phyloP scores from a whole-genome alignment of 306 rosid species.

The Trifolium fragiferum region DNA sequence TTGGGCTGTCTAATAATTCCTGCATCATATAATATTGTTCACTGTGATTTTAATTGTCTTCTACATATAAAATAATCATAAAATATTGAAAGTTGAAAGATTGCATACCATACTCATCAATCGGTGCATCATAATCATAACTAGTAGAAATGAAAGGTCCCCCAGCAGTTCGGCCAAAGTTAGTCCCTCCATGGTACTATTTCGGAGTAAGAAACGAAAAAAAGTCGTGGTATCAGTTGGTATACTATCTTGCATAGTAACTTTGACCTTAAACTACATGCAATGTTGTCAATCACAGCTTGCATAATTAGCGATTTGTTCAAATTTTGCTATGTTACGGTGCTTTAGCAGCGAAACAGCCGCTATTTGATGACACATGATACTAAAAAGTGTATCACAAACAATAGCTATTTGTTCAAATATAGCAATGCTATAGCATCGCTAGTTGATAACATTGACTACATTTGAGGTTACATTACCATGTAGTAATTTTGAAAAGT shows the following conservation, averaged over 20 bases:
- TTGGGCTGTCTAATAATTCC: conserved; percentile 89
- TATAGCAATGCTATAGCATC: background rate
- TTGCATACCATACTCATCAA: conserved; percentile 90
- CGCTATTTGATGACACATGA: background rate
- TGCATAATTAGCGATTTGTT: background rate
- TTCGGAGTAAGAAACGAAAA: conserved; percentile 45
- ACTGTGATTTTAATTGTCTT: too few species aligned
- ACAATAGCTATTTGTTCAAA: background rate
- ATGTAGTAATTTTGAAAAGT: conserved; percentile 91
- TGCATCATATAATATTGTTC: conserved; percentile 39
- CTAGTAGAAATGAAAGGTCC: conserved; percentile 91
- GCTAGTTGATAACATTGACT: background rate
- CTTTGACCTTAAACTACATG: conserved; percentile 16
- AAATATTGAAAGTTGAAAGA: conserved; percentile 17
- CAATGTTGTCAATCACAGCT: background rate
- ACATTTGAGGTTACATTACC: conserved; percentile 57
- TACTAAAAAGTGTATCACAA: background rate
- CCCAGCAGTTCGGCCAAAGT: conserved; percentile 76
- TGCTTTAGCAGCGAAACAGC: background rate
- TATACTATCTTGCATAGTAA: background rate
- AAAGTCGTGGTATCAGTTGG: conserved; percentile 25
- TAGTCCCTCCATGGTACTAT: conserved; percentile 98
- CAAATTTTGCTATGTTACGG: background rate
- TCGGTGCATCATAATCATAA: conserved; percentile 95
- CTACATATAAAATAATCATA: too few species aligned